Conservation (phyloP, 768 basidiomycete species). For the Boletus rex-veris region DNA sequence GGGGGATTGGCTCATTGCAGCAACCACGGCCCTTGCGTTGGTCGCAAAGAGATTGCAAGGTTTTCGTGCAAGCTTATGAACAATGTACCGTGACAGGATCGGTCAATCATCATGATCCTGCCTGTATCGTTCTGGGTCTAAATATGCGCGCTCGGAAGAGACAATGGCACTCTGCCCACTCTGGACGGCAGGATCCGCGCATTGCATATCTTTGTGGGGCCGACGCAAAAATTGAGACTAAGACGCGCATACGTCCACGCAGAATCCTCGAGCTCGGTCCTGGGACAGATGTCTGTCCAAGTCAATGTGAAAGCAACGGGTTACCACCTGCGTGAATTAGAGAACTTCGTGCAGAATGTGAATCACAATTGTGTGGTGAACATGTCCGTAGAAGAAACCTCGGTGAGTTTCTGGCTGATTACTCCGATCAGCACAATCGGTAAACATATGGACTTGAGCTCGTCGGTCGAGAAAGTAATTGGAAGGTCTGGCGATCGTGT, state of each 20-base stretch:
- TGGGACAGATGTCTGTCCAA: not conserved
- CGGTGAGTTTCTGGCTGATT: conserved; percentile 82
- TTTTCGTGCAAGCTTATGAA: conserved; percentile 27
- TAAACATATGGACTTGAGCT: not conserved
- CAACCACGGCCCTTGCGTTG: too few relatives aligned
- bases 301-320: conserved; percentile 64
- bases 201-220: conserved; percentile 3
- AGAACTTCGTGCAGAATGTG: conserved; percentile 63
- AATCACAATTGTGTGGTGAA: conserved; percentile 29
- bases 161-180: too few relatives aligned
- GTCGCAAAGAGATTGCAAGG: too few relatives aligned
- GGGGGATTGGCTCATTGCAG: too few relatives aligned
- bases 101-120: conserved; percentile 42
- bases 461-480: too few relatives aligned
- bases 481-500: conserved; percentile 43
- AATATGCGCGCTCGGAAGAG: too few relatives aligned
- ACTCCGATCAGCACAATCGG: conserved; percentile 63
- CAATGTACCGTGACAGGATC: conserved; percentile 57
- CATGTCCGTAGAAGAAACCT: conserved; percentile 46
- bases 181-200: too few relatives aligned
- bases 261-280: conserved; percentile 53
- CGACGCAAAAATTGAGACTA: too few relatives aligned
- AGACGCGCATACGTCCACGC: conserved; percentile 10
- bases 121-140: too few relatives aligned
- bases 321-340: conserved; percentile 68